phyloP scores from a whole-genome alignment of 2,329 filamentous ascomycete genomes.

The Bipolaris cookei region DNA sequence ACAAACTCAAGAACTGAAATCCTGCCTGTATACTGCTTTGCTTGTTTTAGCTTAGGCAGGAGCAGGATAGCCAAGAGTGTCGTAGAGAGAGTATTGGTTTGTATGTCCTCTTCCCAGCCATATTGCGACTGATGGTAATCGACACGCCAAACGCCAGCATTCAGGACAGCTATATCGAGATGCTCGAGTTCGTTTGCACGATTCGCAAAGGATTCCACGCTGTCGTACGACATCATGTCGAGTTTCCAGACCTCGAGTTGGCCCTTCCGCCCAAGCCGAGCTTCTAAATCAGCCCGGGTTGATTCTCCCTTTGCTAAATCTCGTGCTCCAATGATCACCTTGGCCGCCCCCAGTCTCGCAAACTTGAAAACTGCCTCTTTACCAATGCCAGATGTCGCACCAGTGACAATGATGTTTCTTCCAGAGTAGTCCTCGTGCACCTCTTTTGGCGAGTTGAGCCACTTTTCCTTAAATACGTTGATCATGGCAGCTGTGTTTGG shows the following conservation, averaged over 20 bases:
- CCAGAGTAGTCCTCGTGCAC: constrained; percentile 45
- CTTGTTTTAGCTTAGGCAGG: constrained; percentile 46
- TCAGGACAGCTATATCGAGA: constrained; percentile 50
- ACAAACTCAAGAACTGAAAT: constrained; percentile 43
- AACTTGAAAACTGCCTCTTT: constrained; percentile 49
- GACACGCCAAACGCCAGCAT: constrained; percentile 46
- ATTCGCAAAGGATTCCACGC: constrained; percentile 41
- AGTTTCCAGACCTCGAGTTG: constrained; percentile 48
- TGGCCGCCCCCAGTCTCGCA: constrained; percentile 43
- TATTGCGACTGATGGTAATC: constrained; percentile 33
- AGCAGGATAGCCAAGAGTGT: constrained; percentile 61
- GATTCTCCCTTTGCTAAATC: constrained; percentile 45
- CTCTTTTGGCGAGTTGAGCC: constrained; percentile 43
- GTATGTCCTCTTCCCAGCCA: constrained; percentile 56
- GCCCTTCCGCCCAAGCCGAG: constrained; percentile 30
- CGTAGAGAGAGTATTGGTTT: constrained; percentile 66
- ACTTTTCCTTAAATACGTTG: constrained; percentile 41
- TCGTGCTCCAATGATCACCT: constrained; percentile 50
- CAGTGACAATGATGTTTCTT: constrained; percentile 55
- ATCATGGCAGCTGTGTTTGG: constrained; percentile 24
- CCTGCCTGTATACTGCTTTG: constrained; percentile 28
- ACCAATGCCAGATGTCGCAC: constrained; percentile 50
- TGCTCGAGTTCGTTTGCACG: constrained; percentile 37
- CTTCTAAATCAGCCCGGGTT: constrained; percentile 40
- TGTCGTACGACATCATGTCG: constrained; percentile 46